Conservation (phyloP, 1,139 yeast genomes). For the Suhomyces ambrosiae region DNA sequence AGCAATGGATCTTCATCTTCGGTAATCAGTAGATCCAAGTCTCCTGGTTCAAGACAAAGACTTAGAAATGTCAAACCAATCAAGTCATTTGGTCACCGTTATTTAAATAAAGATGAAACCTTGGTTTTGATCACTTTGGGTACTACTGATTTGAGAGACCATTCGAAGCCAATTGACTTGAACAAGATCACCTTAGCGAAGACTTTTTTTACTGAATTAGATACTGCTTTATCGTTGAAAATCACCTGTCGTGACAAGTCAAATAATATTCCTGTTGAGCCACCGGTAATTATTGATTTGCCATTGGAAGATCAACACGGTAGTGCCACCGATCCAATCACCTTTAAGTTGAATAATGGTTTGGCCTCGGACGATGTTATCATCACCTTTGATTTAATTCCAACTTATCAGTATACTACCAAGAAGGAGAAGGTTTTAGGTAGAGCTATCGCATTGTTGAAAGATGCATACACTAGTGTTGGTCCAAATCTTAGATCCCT, state of each 20-base stretch:
- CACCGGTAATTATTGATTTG: conserved; percentile 73
- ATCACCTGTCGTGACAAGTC: conserved; percentile 55
- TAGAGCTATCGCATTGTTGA: conserved; percentile 79
- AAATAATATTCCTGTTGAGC: conserved; percentile 52
- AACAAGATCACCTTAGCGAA: conserved; percentile 74
- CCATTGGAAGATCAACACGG: conserved; percentile 83
- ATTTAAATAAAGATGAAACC: conserved; percentile 63
- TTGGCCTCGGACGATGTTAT: conserved; percentile 56
- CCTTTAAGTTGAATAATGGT: conserved; percentile 62
- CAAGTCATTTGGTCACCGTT: conserved; percentile 86
- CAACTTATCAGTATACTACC: conserved; percentile 66
- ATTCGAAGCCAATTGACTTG: conserved; percentile 63
- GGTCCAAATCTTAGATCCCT: conserved; percentile 73
- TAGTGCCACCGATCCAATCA: conserved; percentile 77
- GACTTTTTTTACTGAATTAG: conserved; percentile 78
- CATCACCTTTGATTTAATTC: conserved; percentile 83
- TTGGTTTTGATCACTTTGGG: conserved; percentile 81
- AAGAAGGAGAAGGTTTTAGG: conserved; percentile 61
- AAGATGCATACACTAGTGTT: conserved; percentile 64
- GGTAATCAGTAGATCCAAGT: conserved; percentile 26
- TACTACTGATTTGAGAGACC: conserved; percentile 73
- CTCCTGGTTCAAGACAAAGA: conserved; percentile 26
- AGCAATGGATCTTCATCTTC: conserved; percentile 27
- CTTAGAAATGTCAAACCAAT: conserved; percentile 49
- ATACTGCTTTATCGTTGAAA: conserved; percentile 81